Evolutionary conservation across 371 early-diverging fungal species (phyloP).

Genomic region (Nematocida displodere): DNA sequence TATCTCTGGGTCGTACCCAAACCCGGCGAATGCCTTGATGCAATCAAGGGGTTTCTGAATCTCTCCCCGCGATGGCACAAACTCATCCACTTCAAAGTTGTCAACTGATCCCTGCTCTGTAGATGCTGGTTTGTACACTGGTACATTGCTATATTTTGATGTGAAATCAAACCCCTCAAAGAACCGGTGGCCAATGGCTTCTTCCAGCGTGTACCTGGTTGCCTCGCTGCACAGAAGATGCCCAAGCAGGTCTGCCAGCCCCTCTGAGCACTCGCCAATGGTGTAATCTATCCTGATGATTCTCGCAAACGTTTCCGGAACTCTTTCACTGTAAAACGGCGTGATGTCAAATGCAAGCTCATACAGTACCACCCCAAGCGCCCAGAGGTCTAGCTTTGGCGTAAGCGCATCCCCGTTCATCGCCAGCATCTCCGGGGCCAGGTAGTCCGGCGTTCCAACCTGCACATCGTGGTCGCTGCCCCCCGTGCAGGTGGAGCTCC

Average conservation of each 20-base stretch:
- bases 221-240: slow-evolving; percentile 66
- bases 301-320: slow-evolving; percentile 81
- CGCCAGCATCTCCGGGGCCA: slow-evolving; percentile 83
- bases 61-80: slow-evolving; percentile 66
- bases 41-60: slow-evolving; percentile 19
- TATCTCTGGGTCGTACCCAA: slow-evolving; percentile 62
- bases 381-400: slow-evolving; percentile 86
- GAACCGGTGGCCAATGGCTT: slow-evolving; percentile 76
- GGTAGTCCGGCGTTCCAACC: slow-evolving; percentile 90
- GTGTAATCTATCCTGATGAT: slow-evolving; percentile 65
- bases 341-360: slow-evolving; percentile 82
- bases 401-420: slow-evolving; percentile 71
- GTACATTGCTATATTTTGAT: slow-evolving; percentile 66
- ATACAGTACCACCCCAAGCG: slow-evolving; percentile 88
- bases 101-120: slow-evolving; percentile 71
- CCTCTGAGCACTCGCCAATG: slow-evolving; percentile 39
- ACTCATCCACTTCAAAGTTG: slow-evolving; percentile 68
- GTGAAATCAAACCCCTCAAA: slow-evolving; percentile 75
- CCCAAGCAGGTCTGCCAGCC: slow-evolving; percentile 58
- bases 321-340: slow-evolving; percentile 85
- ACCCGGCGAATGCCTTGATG: slow-evolving; percentile 62
- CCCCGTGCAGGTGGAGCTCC: slow-evolving; percentile 67
- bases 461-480: slow-evolving; percentile 73
- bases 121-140: slow-evolving; percentile 73
- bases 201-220: slow-evolving; percentile 68